Evolutionary conservation across 495 filamentous ascomycete species (phyloP), one percentile per base, ranked within the genome.

Genomic region (Monascus purpureus): DNA sequence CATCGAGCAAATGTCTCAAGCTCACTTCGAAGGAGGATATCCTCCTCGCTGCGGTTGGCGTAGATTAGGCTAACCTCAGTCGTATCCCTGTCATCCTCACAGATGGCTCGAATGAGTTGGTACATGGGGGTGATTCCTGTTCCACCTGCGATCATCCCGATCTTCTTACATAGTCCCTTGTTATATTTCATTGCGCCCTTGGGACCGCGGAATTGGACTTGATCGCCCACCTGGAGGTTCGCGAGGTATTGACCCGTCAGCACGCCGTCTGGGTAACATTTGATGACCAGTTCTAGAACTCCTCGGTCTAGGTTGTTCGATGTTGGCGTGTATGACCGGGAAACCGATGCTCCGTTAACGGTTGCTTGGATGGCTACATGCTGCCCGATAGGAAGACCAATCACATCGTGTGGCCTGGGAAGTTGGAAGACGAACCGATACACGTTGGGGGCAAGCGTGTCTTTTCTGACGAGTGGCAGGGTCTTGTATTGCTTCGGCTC

Each of bases 71-170:
- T 55, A 15, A 72, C 42, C 37, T 63, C 42, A 2, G 68, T 71
- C 4, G 48, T 56, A 33, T 72, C 67, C 14, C 37, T 43, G 7
- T 59, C 49, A 31, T 67, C 57, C 37, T 68, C 57, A 39, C 64
- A 63, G 18, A 73, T 71, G 18, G 61, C 60, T 12, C 61, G 59
- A 34, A 70, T 59, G 13, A 72, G 39, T 36, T 65, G 65, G 47
- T 57, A 72, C 60, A 70, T 68, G 8, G 69, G 70, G 16, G 70
- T 74, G 29, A 74, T 70, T 6, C 69, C 69, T 0, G 68, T 67
- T 2, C 70, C 70, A 28, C 68, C 68, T 3, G 64, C 68, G 9
- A 72, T 41, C 50, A 70, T 59, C 11, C 64, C 56, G 19, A 71
- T 53, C 17, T 45, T 44, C 31, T 51, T 48, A 32, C 47, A 50